These are phyloP conservation scores for Aphanomyces invadans DNA, from an alignment of 352 stramenopile genomes.

Conservation along the genomic window DNA sequence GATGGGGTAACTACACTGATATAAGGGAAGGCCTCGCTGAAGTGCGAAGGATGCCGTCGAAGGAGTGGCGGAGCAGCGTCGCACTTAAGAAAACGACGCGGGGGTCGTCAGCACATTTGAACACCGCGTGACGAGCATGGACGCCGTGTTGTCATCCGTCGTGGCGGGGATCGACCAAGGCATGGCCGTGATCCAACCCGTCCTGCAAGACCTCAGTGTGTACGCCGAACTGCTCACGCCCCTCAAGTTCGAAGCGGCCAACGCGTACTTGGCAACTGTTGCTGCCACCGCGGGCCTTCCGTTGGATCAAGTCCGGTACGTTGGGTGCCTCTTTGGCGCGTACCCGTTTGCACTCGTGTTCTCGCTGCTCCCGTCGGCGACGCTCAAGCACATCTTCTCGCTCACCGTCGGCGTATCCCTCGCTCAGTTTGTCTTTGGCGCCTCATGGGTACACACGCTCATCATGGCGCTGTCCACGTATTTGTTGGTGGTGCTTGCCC, in stretches of 20 bases:
- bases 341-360: conserved; percentile 91
- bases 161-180: not conserved
- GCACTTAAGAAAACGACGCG: not conserved
- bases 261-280: conserved; percentile 40
- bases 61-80: not conserved
- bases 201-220: conserved; percentile 6
- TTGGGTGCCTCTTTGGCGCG: conserved; percentile 88
- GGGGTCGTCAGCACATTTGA: not conserved
- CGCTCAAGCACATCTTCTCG: conserved; percentile 89
- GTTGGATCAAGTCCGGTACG: conserved; percentile 69
- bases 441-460: conserved; percentile 93
- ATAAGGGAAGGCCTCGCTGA: not conserved
- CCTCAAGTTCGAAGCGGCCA: conserved; percentile 43
- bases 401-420: conserved; percentile 88
- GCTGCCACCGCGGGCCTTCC: conserved; percentile 37
- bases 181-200: conserved; percentile 14
- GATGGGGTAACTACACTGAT: not conserved
- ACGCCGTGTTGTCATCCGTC: not conserved
- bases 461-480: conserved; percentile 88
- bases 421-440: conserved; percentile 90
- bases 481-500: conserved; percentile 64
- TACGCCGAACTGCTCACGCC: conserved; percentile 41
- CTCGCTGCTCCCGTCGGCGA: conserved; percentile 67
- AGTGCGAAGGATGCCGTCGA: not conserved
- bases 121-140: not conserved